phyloP scores from a whole-genome alignment of 176 grass and related monocot species.

The Calamus simplicifolius region DNA sequence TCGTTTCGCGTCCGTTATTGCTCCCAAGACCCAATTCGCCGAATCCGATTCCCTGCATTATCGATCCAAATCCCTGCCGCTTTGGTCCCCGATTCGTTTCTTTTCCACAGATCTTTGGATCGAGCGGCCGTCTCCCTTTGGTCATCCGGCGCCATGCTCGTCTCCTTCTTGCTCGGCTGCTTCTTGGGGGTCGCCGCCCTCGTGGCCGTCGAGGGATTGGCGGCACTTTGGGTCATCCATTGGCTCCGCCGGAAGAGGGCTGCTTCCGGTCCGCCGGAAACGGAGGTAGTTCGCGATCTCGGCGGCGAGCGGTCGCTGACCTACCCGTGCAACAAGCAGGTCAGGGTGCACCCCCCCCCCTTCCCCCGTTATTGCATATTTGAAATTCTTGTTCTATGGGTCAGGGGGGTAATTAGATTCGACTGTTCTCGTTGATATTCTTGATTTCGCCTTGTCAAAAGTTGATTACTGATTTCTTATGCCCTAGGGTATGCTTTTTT shows the following conservation, averaged over 20 bases:
- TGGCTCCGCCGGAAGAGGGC: slow-evolving; percentile 31
- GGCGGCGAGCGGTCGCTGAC: slow-evolving; percentile 35
- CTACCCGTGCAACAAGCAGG: slow-evolving; percentile 57
- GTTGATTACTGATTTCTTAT: too few relatives aligned
- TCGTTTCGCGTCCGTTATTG: too few relatives aligned
- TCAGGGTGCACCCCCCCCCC: background rate
- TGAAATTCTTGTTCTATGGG: too few relatives aligned
- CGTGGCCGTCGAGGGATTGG: slow-evolving; percentile 33
- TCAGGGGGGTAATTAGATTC: too few relatives aligned
- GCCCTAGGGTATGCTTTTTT: too few relatives aligned
- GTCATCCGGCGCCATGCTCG: slow-evolving; percentile 24
- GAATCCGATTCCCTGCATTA: background rate
- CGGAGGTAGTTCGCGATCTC: slow-evolving; percentile 27
- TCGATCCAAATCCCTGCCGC: background rate
- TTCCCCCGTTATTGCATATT: background rate
- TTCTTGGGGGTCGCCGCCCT: slow-evolving; percentile 47
- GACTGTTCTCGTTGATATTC: too few relatives aligned
- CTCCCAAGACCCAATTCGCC: too few relatives aligned
- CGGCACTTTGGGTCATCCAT: slow-evolving; percentile 27
- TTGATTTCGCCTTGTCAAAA: too few relatives aligned
- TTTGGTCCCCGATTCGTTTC: background rate
- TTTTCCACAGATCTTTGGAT: background rate
- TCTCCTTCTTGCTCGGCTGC: slow-evolving; percentile 51
- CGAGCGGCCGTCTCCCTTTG: background rate
- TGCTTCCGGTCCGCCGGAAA: background rate